Evolutionary conservation across 2,329 filamentous ascomycete genomes (phyloP), one percentile per base, ranked within the genome.

Genomic region (Microdochium paspali): DNA sequence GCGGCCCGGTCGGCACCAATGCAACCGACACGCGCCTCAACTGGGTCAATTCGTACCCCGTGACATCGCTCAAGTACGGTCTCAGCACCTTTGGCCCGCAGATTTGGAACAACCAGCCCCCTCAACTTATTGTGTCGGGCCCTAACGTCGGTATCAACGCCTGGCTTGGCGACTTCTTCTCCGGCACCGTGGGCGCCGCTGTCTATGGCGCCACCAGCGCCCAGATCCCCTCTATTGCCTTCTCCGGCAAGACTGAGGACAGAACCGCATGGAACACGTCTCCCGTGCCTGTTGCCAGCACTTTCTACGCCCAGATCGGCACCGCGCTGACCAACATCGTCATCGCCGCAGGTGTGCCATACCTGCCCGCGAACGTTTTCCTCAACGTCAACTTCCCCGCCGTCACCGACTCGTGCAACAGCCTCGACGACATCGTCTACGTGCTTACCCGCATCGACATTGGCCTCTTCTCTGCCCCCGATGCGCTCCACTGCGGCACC

Each of bases 381-480:
- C 71, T 87, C 26, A 87, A 87, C 54, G 81, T 87, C 55, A 87
- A 87, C 65, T 85, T 84, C 56, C 79, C 79, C 4, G 62, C 69
- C 49, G 73, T 78, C 2, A 62, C 65, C 5, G 68, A 60, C 0
- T 60, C 62, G 46, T 87, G 84, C 64, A 70, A 66, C 12, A 65
- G 67, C 21, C 61, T 72, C 0, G 64, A 65, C 25, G 65, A 81
- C 47, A 84, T 85, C 69, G 72, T 73, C 54, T 88, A 78, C 61
- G 76, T 87, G 4, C 64, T 87, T 26, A 80, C 70, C 44, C 71
- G 83, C 18, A 79, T 87, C 57, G 76, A 80, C 59, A 63, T 69
- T 28, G 68, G 79, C 2, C 61, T 80, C 46, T 64, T 80, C 49
- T 71, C 72, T 24, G 60, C 65, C 0, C 66, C 65, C 2, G 84